These are phyloP conservation scores for Trichothecium sympodiale DNA, from an alignment of 2,329 filamentous ascomycete genomes.

Conservation along the genomic window DNA sequence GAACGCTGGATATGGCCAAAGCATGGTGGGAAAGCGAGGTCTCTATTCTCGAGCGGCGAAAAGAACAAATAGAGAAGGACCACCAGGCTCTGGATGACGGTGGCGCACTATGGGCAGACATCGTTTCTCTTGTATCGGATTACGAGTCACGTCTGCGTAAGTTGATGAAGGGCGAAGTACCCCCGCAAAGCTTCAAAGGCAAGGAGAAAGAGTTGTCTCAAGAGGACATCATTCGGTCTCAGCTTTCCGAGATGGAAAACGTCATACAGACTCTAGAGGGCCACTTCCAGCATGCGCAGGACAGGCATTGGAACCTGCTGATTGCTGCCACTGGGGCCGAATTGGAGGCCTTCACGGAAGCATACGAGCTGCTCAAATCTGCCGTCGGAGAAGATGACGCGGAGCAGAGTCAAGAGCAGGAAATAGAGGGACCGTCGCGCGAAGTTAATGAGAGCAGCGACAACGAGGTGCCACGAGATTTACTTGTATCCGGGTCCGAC, in stretches of 20 bases:
- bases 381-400: constrained; percentile 1
- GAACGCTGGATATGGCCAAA: constrained; percentile 59
- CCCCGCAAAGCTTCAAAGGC: constrained; percentile 11
- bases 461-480: constrained; percentile 30
- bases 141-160: constrained; percentile 56
- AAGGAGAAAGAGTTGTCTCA: constrained; percentile 19
- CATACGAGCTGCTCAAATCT: constrained; percentile 39
- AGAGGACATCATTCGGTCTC: constrained; percentile 28
- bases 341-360: constrained; percentile 53
- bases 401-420: constrained; percentile 6
- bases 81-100: constrained; percentile 57
- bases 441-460: constrained; percentile 26
- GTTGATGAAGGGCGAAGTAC: constrained; percentile 30
- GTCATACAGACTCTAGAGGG: constrained; percentile 45
- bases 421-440: constrained; percentile 3
- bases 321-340: constrained; percentile 69
- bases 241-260: constrained; percentile 43
- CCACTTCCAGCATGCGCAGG: constrained; percentile 43
- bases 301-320: constrained; percentile 60
- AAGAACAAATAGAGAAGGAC: constrained; percentile 47
- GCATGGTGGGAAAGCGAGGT: constrained; percentile 61
- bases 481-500: constrained; percentile 23
- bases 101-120: constrained; percentile 53
- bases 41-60: constrained; percentile 40
- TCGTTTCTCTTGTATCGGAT: constrained; percentile 44